Conservation (phyloP, 2,329 filamentous ascomycete genomes). For the Tolypocladium tropicale region DNA sequence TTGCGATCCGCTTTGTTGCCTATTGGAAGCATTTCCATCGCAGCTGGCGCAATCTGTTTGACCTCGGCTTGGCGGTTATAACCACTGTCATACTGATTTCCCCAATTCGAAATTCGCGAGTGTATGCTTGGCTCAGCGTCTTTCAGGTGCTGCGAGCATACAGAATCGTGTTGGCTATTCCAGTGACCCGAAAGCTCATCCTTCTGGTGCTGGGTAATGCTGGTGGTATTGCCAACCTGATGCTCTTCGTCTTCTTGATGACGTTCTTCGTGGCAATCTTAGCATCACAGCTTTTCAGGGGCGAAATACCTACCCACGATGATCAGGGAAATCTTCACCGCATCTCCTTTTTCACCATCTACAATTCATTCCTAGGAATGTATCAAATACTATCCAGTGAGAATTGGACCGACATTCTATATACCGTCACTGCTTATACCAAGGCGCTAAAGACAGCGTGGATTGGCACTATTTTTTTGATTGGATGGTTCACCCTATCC, state of each 20-base stretch:
- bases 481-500: conserved; percentile 89
- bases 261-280: conserved; percentile 92
- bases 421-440: conserved; percentile 65
- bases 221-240: conserved; percentile 83
- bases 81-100: conserved; percentile 83
- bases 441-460: conserved; percentile 62
- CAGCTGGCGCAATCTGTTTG: conserved; percentile 65
- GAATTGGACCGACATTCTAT: conserved; percentile 86
- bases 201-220: conserved; percentile 83
- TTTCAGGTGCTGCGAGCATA: conserved; percentile 93
- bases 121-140: conserved; percentile 80
- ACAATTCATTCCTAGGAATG: conserved; percentile 94
- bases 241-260: conserved; percentile 92
- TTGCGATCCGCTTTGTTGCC: conserved; percentile 63
- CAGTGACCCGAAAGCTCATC: conserved; percentile 80
- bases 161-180: conserved; percentile 79
- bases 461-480: conserved; percentile 85
- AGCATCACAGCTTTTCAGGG: conserved; percentile 84
- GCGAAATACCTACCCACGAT: conserved; percentile 62
- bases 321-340: conserved; percentile 49
- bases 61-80: conserved; percentile 68
- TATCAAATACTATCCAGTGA: conserved; percentile 95
- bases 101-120: conserved; percentile 59
- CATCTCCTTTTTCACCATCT: conserved; percentile 81
- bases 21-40: conserved; percentile 76